Conservation (phyloP, 2,329 filamentous ascomycete species). For the Paraphoma chrysanthemicola region DNA sequence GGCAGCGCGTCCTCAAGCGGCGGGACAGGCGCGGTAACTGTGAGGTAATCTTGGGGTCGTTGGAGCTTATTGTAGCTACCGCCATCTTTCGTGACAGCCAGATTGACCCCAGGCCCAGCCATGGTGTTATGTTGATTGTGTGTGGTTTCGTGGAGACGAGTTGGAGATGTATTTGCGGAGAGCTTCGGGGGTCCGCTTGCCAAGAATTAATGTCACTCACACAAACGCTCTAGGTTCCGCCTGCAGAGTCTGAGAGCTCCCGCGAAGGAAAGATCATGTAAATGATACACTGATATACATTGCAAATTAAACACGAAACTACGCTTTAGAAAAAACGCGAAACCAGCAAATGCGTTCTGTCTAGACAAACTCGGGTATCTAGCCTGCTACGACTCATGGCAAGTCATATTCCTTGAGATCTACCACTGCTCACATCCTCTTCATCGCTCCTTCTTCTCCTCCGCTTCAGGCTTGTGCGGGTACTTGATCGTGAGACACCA, state of each 20-base stretch:
- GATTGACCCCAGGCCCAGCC: slow-evolving; percentile 32
- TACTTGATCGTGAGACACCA: slow-evolving; percentile 99
- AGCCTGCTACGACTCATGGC: no score
- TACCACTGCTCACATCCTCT: background rate
- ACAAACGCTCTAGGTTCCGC: background rate
- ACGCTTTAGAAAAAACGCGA: no score
- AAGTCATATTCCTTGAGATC: no score
- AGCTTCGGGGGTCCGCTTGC: slow-evolving; percentile 5
- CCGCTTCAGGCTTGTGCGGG: slow-evolving; percentile 57
- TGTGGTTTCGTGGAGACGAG: background rate
- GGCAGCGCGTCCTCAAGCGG: slow-evolving; percentile 9
- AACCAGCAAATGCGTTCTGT: no score
- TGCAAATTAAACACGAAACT: no score
- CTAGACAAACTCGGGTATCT: no score
- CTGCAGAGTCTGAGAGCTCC: no score
- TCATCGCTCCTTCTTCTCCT: slow-evolving; percentile 40
- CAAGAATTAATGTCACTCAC: background rate
- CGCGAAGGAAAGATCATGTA: no score
- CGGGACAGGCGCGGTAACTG: slow-evolving; percentile 12
- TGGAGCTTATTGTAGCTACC: slow-evolving; percentile 46
- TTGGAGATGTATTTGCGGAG: background rate
- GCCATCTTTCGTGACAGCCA: slow-evolving; percentile 43
- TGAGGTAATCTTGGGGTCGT: slow-evolving; percentile 39
- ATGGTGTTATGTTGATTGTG: slow-evolving; percentile 15
- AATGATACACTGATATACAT: no score